Evolutionary conservation across 805 yeast species (phyloP).

Genomic region (Wickerhamomyces canadensis): DNA sequence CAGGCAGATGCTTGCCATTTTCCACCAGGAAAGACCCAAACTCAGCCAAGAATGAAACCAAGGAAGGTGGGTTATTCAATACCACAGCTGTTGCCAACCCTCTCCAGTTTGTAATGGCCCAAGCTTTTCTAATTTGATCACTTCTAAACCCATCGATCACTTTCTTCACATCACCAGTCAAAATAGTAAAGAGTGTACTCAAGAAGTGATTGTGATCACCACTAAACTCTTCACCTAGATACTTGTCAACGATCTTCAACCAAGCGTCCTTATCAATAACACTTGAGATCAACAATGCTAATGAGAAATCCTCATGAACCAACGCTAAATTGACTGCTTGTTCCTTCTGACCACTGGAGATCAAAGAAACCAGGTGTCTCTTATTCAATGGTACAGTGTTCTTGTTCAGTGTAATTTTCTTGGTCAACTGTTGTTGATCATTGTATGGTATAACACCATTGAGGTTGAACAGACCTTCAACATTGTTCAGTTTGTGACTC

Average conservation of each 20-base stretch:
- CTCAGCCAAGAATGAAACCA: constrained; percentile 38
- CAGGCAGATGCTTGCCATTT: constrained; percentile 29
- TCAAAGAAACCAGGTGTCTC: constrained; percentile 49
- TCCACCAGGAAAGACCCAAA: constrained; percentile 44
- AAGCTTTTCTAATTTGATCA: constrained; percentile 34
- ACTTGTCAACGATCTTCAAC: constrained; percentile 52
- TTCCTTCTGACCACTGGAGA: constrained; percentile 57
- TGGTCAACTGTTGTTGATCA: constrained; percentile 6
- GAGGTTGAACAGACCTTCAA: constrained; percentile 12
- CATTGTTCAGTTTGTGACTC: constrained; percentile 18
- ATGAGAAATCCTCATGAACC: constrained; percentile 64
- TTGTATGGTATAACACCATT: constrained; percentile 17
- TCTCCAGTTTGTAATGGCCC: constrained; percentile 50
- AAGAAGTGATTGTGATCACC: constrained; percentile 38
- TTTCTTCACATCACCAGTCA: constrained; percentile 53
- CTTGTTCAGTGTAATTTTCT: constrained; percentile 6
- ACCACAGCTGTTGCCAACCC: constrained; percentile 38
- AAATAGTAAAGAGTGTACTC: constrained; percentile 55
- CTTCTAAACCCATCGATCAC: constrained; percentile 45
- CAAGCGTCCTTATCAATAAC: constrained; percentile 58
- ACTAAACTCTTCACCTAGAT: constrained; percentile 42
- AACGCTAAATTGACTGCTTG: constrained; percentile 62
- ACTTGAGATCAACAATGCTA: constrained; percentile 68
- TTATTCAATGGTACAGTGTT: constrained; percentile 21
- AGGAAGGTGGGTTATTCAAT: constrained; percentile 29